Evolutionary conservation across 2,329 filamentous ascomycete species (phyloP).

Genomic region (Diplodia scrobiculata): DNA sequence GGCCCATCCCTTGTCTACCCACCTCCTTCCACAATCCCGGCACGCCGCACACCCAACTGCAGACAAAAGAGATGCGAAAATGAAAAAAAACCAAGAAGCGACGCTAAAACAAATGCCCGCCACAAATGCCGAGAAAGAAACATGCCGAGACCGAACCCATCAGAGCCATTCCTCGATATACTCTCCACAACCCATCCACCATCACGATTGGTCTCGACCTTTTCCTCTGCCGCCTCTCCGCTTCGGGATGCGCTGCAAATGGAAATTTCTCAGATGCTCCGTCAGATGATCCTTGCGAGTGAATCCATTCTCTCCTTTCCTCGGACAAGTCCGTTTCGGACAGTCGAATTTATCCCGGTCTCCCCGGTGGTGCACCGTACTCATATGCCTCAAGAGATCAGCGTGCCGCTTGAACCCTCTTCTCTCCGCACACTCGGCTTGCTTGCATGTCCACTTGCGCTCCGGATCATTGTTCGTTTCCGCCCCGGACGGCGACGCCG

Average conservation of each 20-base stretch:
- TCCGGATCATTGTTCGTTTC: neutral
- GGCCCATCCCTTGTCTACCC: neutral
- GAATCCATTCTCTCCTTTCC: conserved; percentile 48
- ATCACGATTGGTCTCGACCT: neutral
- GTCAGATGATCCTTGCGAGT: conserved; percentile 59
- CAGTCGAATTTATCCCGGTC: conserved; percentile 13
- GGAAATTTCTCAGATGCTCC: conserved; percentile 60
- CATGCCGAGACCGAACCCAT: conserved; percentile 1
- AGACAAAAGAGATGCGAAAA: neutral
- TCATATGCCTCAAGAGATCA: conserved; percentile 22
- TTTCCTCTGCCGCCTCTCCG: conserved; percentile 29
- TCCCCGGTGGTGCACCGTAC: conserved; percentile 6
- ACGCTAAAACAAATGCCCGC: neutral
- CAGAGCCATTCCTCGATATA: neutral
- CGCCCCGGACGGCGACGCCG: neutral
- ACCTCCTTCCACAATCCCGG: neutral
- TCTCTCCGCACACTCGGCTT: neutral
- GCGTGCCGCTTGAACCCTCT: conserved; percentile 18
- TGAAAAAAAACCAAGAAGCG: neutral
- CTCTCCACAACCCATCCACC: neutral
- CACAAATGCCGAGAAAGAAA: neutral
- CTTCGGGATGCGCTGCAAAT: conserved; percentile 53
- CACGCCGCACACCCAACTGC: conserved; percentile 7
- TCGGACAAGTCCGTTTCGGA: neutral
- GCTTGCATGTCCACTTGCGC: conserved; percentile 8